These are phyloP conservation scores for Aspergillus panamensis DNA, from an alignment of 495 filamentous ascomycete species.

Conservation along the genomic window DNA sequence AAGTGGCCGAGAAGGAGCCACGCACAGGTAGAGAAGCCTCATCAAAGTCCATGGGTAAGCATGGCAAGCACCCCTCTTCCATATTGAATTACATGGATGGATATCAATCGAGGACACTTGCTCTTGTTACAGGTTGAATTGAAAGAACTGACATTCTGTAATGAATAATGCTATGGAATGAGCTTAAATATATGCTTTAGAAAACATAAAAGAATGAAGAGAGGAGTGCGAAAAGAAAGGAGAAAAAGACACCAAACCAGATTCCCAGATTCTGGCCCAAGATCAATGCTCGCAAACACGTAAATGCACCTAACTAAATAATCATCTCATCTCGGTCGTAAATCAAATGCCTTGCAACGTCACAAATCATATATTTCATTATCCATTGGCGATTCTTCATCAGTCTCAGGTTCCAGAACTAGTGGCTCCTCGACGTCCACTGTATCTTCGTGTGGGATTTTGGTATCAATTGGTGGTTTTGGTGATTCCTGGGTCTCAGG, in stretches of 20 bases:
- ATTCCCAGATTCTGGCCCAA: not conserved
- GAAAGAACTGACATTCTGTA: too few species aligned
- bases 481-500: not conserved
- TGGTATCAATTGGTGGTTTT: not conserved
- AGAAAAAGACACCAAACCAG: conserved; percentile 4
- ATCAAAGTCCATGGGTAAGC: too few species aligned
- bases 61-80: too few species aligned
- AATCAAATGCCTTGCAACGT: conserved; percentile 6
- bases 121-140: too few species aligned
- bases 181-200: too few species aligned
- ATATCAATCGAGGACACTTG: too few species aligned
- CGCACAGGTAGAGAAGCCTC: too few species aligned
- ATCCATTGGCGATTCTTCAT: not conserved
- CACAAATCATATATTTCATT: conserved; percentile 7
- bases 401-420: not conserved
- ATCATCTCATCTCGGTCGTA: conserved; percentile 22
- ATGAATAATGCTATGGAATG: too few species aligned
- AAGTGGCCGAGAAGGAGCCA: too few species aligned
- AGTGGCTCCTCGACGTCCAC: not conserved
- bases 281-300: conserved; percentile 5
- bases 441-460: not conserved
- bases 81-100: too few species aligned
- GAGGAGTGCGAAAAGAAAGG: not conserved
- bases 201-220: not conserved
- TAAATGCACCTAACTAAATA: conserved; percentile 4